A percentile compares a stretch with the other conserved stretches of the same genome.
Conservation (phyloP, 2,329 filamentous ascomycete genomes). For the Coniochaeta sp. region DNA sequence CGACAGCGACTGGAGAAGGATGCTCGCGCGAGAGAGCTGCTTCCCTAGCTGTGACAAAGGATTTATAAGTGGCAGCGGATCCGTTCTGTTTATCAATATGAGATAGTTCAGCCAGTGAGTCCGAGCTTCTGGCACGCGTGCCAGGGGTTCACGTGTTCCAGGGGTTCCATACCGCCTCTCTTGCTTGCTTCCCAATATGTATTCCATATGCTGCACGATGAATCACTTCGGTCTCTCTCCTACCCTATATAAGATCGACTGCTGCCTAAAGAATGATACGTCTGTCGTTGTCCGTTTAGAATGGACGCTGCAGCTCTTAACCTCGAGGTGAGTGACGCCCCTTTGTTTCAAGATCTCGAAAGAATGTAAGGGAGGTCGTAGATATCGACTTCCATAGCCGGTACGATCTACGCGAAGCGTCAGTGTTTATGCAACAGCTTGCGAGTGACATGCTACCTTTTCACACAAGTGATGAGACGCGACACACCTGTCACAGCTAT, state of each 20-base stretch:
- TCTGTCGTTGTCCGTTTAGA: too few species aligned
- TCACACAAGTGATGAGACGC: background rate
- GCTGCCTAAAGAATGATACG: too few species aligned
- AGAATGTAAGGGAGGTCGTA: background rate
- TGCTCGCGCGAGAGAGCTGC: too few species aligned
- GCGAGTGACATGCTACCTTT: background rate
- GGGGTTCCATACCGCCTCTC: too few species aligned
- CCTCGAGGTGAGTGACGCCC: background rate
- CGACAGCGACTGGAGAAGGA: too few species aligned
- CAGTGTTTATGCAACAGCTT: background rate
- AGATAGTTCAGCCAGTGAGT: too few species aligned
- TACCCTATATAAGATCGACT: too few species aligned
- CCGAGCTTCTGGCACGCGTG: too few species aligned
- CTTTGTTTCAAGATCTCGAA: background rate
- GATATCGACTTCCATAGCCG: background rate
- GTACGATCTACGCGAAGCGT: background rate
- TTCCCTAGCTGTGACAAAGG: too few species aligned
- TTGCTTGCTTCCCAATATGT: background rate
- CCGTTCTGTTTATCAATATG: too few species aligned
- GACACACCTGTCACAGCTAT: background rate
- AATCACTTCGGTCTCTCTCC: background rate
- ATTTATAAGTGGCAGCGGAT: too few species aligned
- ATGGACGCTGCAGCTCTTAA: background rate
- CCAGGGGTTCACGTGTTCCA: too few species aligned
- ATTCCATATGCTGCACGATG: background rate